These are phyloP conservation scores for Hibiscus tridactylites DNA, from an alignment of 345 rosid species.

Conservation along the genomic window DNA sequence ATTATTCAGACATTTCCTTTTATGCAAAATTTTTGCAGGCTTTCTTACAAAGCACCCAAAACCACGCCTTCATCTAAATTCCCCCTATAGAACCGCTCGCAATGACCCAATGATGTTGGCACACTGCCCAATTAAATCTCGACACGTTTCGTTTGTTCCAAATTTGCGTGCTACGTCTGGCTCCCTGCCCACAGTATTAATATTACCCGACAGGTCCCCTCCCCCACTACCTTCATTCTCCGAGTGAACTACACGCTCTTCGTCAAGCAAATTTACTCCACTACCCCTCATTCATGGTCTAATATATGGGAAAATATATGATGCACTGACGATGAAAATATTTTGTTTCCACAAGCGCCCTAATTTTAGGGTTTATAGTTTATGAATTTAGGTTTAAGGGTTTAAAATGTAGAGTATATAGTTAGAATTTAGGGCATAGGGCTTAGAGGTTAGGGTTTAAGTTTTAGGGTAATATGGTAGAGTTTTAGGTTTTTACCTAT, in stretches of 20 bases:
- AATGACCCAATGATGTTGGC: slow-evolving; percentile 11
- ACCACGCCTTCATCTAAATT: slow-evolving; percentile 10
- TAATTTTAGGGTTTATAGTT: too few relatives aligned
- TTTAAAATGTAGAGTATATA: too few relatives aligned
- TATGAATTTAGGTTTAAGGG: too few relatives aligned
- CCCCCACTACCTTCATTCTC: background rate
- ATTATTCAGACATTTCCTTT: background rate
- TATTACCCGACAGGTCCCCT: slow-evolving; percentile 18
- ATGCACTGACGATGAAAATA: too few relatives aligned
- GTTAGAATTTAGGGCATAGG: too few relatives aligned
- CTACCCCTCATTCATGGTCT: background rate
- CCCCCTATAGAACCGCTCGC: slow-evolving; percentile 28
- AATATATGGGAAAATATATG: too few relatives aligned
- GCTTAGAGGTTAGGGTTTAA: too few relatives aligned
- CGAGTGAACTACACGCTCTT: slow-evolving; percentile 8
- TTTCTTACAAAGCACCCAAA: too few relatives aligned
- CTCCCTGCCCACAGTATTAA: slow-evolving; percentile 6
- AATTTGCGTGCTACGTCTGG: slow-evolving; percentile 3
- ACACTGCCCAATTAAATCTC: background rate
- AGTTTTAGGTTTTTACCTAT: too few relatives aligned
- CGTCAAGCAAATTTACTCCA: background rate
- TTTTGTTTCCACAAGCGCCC: too few relatives aligned
- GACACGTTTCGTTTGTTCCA: slow-evolving; percentile 11
- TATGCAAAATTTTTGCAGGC: background rate
- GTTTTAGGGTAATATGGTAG: too few relatives aligned